A percentile compares a stretch with the other conserved stretches of the same genome.
Evolutionary conservation across 2,329 filamentous ascomycete genomes (phyloP).

Genomic region (Alternaria dauci): DNA sequence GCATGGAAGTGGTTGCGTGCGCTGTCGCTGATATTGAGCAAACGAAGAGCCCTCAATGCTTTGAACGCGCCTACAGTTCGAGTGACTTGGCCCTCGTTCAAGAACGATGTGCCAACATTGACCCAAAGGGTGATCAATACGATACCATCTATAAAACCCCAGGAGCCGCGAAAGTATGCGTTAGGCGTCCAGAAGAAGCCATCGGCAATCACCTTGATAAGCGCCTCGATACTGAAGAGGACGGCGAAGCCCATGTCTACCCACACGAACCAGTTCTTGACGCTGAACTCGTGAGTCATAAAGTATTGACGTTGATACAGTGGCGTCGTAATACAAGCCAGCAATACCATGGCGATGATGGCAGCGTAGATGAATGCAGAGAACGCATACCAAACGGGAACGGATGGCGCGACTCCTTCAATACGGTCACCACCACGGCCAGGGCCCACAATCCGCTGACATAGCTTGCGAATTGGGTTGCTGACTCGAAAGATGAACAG

Average conservation of each 20-base stretch:
- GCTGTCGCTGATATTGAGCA: conserved; percentile 96
- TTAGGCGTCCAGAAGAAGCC: conserved; percentile 97
- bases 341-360: conserved; percentile 96
- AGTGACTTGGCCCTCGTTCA: conserved; percentile 83
- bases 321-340: conserved; percentile 93
- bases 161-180: conserved; percentile 94
- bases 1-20: conserved; percentile 97
- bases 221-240: conserved; percentile 84
- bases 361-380: conserved; percentile 93
- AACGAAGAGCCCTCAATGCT: conserved; percentile 85
- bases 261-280: conserved; percentile 92
- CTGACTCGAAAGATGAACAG: conserved; percentile 84
- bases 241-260: conserved; percentile 89
- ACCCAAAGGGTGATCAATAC: conserved; percentile 95
- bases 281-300: conserved; percentile 64
- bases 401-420: conserved; percentile 88
- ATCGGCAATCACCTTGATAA: conserved; percentile 93
- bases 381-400: conserved; percentile 89
- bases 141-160: conserved; percentile 93
- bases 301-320: conserved; percentile 93
- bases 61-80: conserved; percentile 96
- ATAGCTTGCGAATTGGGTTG: conserved; percentile 81
- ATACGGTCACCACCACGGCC: conserved; percentile 86
- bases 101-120: conserved; percentile 84
- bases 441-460: conserved; percentile 89